These are phyloP conservation scores for Mycosphaerella arachidis DNA, from an alignment of 2,329 filamentous ascomycete genomes.

Conservation along the genomic window DNA sequence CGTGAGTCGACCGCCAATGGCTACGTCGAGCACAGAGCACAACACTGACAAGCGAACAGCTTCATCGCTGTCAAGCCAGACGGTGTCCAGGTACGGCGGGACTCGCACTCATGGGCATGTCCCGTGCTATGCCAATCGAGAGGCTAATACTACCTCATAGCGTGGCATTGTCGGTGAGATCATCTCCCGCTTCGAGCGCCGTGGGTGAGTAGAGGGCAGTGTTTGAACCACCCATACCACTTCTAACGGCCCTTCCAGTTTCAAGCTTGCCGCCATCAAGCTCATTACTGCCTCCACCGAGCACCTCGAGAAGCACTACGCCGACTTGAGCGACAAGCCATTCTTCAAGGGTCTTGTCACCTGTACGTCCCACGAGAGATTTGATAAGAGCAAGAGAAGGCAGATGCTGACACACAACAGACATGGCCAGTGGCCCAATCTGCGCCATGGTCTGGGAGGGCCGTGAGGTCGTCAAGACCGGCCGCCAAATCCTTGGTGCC, in stretches of 20 bases:
- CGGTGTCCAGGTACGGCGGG: slow-evolving; percentile 82
- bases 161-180: slow-evolving; percentile 97
- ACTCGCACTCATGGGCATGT: neutral
- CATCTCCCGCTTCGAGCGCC: slow-evolving; percentile 96
- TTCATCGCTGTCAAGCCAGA: slow-evolving; percentile 99
- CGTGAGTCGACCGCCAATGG: slow-evolving; percentile 56
- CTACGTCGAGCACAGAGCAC: neutral
- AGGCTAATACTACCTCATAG: slow-evolving; percentile 45
- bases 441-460: slow-evolving; percentile 99
- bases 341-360: slow-evolving; percentile 94
- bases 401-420: slow-evolving; percentile 34
- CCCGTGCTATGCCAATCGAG: neutral
- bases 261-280: slow-evolving; percentile 99
- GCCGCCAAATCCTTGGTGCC: slow-evolving; percentile 92
- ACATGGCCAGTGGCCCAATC: slow-evolving; percentile 97
- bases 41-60: slow-evolving; percentile 48
- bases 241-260: slow-evolving; percentile 50
- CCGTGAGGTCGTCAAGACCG: slow-evolving; percentile 97
- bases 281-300: slow-evolving; percentile 80
- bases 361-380: slow-evolving; percentile 56
- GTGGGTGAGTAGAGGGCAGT: slow-evolving; percentile 59
- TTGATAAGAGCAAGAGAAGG: slow-evolving; percentile 5
- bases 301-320: slow-evolving; percentile 98
- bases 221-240: neutral
- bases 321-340: slow-evolving; percentile 85